Conservation (phyloP, 1,284 basidiomycete species). For the Hortiboletus rubellus region DNA sequence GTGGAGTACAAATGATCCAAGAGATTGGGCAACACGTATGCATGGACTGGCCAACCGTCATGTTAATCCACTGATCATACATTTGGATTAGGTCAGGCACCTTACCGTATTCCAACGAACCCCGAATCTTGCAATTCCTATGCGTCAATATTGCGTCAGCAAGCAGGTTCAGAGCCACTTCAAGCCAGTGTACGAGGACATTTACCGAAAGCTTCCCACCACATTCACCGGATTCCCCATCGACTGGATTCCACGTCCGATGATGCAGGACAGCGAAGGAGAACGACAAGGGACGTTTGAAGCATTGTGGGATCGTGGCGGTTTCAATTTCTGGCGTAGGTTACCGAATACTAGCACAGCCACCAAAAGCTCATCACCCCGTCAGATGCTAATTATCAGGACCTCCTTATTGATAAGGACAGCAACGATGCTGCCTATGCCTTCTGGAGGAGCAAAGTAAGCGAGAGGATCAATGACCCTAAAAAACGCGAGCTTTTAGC, state of each 20-base stretch:
- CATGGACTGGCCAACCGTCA: neutral
- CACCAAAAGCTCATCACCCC: neutral
- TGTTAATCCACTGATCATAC: neutral
- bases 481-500: slow-evolving; percentile 18
- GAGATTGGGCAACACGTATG: slow-evolving; percentile 17
- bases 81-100: slow-evolving; percentile 5
- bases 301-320: slow-evolving; percentile 13
- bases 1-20: slow-evolving; percentile 19
- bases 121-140: slow-evolving; percentile 14
- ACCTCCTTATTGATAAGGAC: neutral
- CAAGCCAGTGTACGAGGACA: slow-evolving; percentile 11
- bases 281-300: slow-evolving; percentile 10
- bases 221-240: neutral
- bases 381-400: slow-evolving; percentile 20
- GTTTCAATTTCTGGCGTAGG: slow-evolving; percentile 17
- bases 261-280: slow-evolving; percentile 15
- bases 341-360: neutral
- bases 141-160: slow-evolving; percentile 12
- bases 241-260: slow-evolving; percentile 6
- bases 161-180: slow-evolving; percentile 14
- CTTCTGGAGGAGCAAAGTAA: slow-evolving; percentile 23
- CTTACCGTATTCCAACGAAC: slow-evolving; percentile 24
- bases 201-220: slow-evolving; percentile 3
- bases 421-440: slow-evolving; percentile 8
- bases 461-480: slow-evolving; percentile 15